Evolutionary conservation across 257 asterid genomes (phyloP), one percentile per base, ranked within the genome.

Genomic region (Forsythia suspensa): DNA sequence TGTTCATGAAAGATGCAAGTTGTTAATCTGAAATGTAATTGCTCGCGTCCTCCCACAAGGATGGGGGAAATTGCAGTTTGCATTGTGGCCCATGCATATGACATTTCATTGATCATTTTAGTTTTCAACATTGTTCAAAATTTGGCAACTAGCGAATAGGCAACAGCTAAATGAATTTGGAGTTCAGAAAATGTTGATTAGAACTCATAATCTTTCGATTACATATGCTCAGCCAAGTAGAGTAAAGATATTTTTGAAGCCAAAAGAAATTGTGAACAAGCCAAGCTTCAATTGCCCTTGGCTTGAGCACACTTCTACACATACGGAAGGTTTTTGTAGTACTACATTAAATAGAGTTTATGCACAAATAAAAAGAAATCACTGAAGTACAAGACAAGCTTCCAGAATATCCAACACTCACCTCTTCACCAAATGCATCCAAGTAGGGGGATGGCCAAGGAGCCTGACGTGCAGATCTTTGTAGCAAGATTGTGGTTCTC

Each of bases 361-460:
- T 8, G 6, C 24, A 11, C 16, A 63, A 48, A 7, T 18, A 44
- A 46, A 72, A 4, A 59, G 70, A 40, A 34, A 79, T 15, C 29
- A 68, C 73, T 68, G 70, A 48, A 71, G 63, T 46, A 72, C 15
- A 57, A 63, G 65, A 37, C 48, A 77, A 66, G 43, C 68, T 68
- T 67, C 18, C 78, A 0, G 29, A 76, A 34, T 70, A 41, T 63
- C 37, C 41, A 65, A 63, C 8, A 77, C 48, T 82, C 90, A 92
- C 99, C 99, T 96, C 99, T 91, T 96, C 99, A 73, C 99, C 99
- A 66, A 87, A 96, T 43, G 90, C 90, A 88, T 96, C 99, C 89
- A 96, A 91, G 83, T 96, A 96, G 3, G 95, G 99, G 76, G 99
- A 96, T 43, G 97, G 98, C 99, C 99, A 96, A 51, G 92, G 93